Percentiles rank a stretch among this genome's conserved stretches.
Evolutionary conservation across 495 filamentous ascomycete genomes (phyloP).

Genomic region (Elaphomyces granulatus): DNA sequence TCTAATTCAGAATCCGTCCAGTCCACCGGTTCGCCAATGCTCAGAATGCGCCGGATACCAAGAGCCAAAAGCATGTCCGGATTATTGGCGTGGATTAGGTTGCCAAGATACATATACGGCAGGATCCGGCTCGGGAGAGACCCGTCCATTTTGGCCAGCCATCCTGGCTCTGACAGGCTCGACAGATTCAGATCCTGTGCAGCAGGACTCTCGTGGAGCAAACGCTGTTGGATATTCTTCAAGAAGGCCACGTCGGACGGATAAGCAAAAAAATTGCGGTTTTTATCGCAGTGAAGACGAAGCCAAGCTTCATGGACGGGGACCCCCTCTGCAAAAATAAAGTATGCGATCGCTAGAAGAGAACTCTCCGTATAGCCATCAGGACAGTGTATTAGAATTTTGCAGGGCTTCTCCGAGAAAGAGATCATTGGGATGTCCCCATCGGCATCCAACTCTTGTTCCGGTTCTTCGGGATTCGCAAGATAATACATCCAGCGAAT

Average conservation of each 20-base stretch:
- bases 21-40: constrained; percentile 78
- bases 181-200: constrained; percentile 14
- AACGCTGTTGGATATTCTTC: constrained; percentile 53
- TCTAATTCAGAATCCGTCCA: constrained; percentile 58
- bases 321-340: constrained; percentile 73
- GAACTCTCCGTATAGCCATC: constrained; percentile 96
- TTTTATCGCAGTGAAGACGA: constrained; percentile 60
- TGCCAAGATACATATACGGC: constrained; percentile 93
- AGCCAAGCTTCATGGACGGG: constrained; percentile 79
- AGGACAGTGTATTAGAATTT: constrained; percentile 78
- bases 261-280: constrained; percentile 93
- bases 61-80: constrained; percentile 62
- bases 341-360: constrained; percentile 74
- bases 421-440: constrained; percentile 41
- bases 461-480: constrained; percentile 40
- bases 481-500: constrained; percentile 82
- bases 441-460: constrained; percentile 35
- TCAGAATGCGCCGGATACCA: constrained; percentile 77
- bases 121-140: constrained; percentile 78
- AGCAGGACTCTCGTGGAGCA: constrained; percentile 43
- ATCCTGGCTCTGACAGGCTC: constrained; percentile 46
- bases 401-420: constrained; percentile 30
- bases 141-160: constrained; percentile 77
- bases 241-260: constrained; percentile 74
- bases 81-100: constrained; percentile 85